A percentile compares a stretch with the other conserved stretches of the same genome.
Evolutionary conservation across 2,329 filamentous ascomycete genomes (phyloP).

Genomic region (Trichoderma arundinaceum): DNA sequence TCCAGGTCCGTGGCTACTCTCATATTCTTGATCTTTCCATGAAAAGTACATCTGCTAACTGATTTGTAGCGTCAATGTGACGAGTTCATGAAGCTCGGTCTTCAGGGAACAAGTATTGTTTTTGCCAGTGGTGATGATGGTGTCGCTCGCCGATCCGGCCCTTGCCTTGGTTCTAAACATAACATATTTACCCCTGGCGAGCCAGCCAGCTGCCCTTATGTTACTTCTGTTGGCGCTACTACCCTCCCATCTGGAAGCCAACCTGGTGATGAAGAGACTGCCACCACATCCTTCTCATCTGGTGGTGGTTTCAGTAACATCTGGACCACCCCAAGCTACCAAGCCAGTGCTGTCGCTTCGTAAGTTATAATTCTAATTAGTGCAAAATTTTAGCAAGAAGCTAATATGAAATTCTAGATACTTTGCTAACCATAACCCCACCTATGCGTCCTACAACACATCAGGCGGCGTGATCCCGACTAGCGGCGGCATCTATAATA

Average conservation of each 20-base stretch:
- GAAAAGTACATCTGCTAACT: background rate
- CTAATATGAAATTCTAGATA: slow-evolving; percentile 6
- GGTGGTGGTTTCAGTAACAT: slow-evolving; percentile 58
- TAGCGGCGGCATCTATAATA: slow-evolving; percentile 49
- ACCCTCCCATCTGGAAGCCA: slow-evolving; percentile 37
- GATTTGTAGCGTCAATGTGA: slow-evolving; percentile 53
- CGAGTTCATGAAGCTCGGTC: slow-evolving; percentile 63
- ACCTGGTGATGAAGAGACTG: slow-evolving; percentile 32
- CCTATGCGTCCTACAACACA: slow-evolving; percentile 34
- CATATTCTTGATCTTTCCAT: no score
- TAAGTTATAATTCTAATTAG: background rate
- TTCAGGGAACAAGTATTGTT: slow-evolving; percentile 57
- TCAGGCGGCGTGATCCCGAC: slow-evolving; percentile 32
- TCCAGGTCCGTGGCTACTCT: slow-evolving; percentile 35
- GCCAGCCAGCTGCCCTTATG: slow-evolving; percentile 55
- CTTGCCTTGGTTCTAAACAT: slow-evolving; percentile 39
- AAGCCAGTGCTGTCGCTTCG: slow-evolving; percentile 41
- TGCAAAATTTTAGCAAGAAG: no score
- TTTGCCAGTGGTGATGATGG: slow-evolving; percentile 45
- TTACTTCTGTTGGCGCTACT: slow-evolving; percentile 58
- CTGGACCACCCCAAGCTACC: slow-evolving; percentile 55
- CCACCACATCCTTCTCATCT: slow-evolving; percentile 48
- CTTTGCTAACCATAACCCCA: slow-evolving; percentile 32
- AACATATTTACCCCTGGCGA: slow-evolving; percentile 56
- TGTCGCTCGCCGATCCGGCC: slow-evolving; percentile 32